phyloP scores from a whole-genome alignment of 345 rosid genomes.

The Orychophragmus violaceus region DNA sequence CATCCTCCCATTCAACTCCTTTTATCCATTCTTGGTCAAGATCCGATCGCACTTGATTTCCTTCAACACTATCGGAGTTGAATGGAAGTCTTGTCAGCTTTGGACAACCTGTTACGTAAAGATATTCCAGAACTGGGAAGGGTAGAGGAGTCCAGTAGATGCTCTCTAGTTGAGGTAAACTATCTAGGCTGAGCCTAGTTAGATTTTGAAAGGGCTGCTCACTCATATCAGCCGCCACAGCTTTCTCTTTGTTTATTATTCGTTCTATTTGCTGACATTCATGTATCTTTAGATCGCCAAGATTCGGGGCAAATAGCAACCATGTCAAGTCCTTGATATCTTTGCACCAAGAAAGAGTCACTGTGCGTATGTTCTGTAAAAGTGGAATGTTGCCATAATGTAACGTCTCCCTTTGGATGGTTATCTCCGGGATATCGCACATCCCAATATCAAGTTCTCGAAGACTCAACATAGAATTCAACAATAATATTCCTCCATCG shows the following conservation, averaged over 20 bases:
- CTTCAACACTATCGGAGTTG: neutral
- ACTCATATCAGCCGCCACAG: neutral
- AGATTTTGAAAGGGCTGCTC: conserved; percentile 8
- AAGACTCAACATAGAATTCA: neutral
- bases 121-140: neutral
- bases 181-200: neutral
- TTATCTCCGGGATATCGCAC: neutral
- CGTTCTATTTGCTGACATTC: neutral
- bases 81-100: neutral
- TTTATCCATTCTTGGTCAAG: neutral
- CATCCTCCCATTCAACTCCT: neutral
- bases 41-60: neutral
- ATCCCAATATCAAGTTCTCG: neutral
- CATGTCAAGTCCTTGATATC: conserved; percentile 1
- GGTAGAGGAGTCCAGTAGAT: conserved; percentile 7
- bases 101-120: neutral
- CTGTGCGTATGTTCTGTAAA: neutral
- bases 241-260: conserved; percentile 1
- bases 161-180: neutral
- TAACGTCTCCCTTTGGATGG: neutral
- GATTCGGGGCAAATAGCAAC: neutral
- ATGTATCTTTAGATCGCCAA: neutral
- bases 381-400: neutral
- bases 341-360: neutral
- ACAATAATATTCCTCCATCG: neutral